These are phyloP conservation scores for Aspergillus bertholletiae DNA, from an alignment of 495 filamentous ascomycete genomes.

Conservation along the genomic window DNA sequence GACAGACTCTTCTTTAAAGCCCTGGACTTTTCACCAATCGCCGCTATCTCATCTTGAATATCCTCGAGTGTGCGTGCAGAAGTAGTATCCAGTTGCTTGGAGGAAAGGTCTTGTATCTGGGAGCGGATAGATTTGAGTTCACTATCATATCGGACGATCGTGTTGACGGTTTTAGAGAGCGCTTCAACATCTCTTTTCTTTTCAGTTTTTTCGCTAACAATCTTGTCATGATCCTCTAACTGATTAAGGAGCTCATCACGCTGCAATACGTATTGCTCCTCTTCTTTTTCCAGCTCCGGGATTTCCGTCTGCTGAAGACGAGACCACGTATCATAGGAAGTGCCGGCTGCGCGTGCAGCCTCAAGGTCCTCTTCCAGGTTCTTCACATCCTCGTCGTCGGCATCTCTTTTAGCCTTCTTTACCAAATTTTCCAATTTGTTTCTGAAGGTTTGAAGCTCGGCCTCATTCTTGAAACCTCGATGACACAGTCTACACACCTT, in stretches of 20 bases:
- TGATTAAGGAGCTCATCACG: slow-evolving; percentile 58
- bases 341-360: slow-evolving; percentile 53
- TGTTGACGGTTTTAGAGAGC: slow-evolving; percentile 69
- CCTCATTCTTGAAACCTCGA: slow-evolving; percentile 56
- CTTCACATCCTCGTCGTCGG: slow-evolving; percentile 51
- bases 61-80: slow-evolving; percentile 69
- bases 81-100: slow-evolving; percentile 65
- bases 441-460: slow-evolving; percentile 54
- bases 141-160: slow-evolving; percentile 66
- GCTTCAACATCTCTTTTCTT: slow-evolving; percentile 71
- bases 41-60: slow-evolving; percentile 71
- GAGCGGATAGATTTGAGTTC: slow-evolving; percentile 66
- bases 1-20: slow-evolving; percentile 56
- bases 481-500: slow-evolving; percentile 71
- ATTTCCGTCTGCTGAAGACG: slow-evolving; percentile 68
- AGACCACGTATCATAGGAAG: slow-evolving; percentile 69
- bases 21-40: slow-evolving; percentile 63
- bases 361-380: slow-evolving; percentile 52
- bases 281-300: slow-evolving; percentile 61
- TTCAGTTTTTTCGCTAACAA: slow-evolving; percentile 60
- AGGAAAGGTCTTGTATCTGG: slow-evolving; percentile 66
- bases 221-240: slow-evolving; percentile 70
- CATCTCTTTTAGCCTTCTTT: slow-evolving; percentile 49
- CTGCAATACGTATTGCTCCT: slow-evolving; percentile 49
- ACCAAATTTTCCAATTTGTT: slow-evolving; percentile 59